Conservation (phyloP, 2,329 filamentous ascomycete genomes). For the Colletotrichum nymphaeae region DNA sequence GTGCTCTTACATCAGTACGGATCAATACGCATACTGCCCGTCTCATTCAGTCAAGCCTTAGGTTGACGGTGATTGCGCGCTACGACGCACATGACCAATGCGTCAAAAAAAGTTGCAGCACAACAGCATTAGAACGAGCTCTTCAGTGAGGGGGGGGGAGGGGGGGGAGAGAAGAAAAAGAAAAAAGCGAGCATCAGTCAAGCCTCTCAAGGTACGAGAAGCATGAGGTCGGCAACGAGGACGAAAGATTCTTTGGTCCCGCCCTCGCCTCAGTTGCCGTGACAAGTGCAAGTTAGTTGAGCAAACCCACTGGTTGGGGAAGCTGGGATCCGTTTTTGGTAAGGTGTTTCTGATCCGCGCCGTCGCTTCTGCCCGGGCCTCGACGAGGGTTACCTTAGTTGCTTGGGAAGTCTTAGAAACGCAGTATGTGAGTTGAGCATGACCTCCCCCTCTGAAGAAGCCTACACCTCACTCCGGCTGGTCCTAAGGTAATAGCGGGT, state of each 20-base stretch:
- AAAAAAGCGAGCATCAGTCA: too few relatives aligned
- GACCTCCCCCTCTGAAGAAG: too few relatives aligned
- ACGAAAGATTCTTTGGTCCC: background rate
- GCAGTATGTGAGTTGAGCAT: too few relatives aligned
- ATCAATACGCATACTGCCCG: background rate
- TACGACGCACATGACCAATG: too few relatives aligned
- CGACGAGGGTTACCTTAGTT: background rate
- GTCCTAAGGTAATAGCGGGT: too few relatives aligned
- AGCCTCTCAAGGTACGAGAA: background rate
- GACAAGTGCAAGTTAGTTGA: background rate
- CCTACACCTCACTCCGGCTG: too few relatives aligned
- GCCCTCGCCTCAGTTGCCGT: background rate
- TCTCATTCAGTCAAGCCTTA: background rate
- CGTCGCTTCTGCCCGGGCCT: slow-evolving; percentile 7
- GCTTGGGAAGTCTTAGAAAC: too few relatives aligned
- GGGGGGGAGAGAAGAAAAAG: too few relatives aligned
- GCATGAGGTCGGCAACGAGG: background rate
- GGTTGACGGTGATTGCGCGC: too few relatives aligned
- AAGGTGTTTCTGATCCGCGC: background rate
- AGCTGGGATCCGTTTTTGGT: background rate
- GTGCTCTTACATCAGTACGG: background rate
- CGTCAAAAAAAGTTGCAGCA: too few relatives aligned
- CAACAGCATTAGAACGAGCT: too few relatives aligned
- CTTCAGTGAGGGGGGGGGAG: too few relatives aligned
- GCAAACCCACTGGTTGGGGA: background rate